Evolutionary conservation across 306 rosid genomes (phyloP), one percentile per base, ranked within the genome.

Genomic region (Leucaena leucocephala): DNA sequence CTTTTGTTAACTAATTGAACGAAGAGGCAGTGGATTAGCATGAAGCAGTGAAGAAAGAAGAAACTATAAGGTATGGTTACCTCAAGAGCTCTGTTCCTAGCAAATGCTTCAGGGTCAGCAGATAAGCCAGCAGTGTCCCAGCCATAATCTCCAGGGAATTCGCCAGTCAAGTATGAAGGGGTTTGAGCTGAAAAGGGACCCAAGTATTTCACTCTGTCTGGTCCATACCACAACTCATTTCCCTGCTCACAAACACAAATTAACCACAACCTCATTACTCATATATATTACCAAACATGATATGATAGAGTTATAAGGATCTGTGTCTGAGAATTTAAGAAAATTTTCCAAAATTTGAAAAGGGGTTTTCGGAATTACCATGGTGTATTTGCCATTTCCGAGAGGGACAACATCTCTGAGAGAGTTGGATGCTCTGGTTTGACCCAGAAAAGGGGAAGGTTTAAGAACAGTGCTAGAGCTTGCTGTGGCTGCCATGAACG

Each of bases 1-100:
- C 1, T 15, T 49, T 17, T 16, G 21, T 21, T 17, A 16, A 15
- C 3, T 16, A 50, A 22, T 58, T 10, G 6, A 4, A 57, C 36
- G 64, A 57, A 21, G 64, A 19, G 1, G 10, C 27, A 54, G 27
- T 0, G 11, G n/a, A 0, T n/a, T 8, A 7, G 35, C 35, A 21
- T 57, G 36, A 19, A 8, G 36, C 10, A 57, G 2, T 11, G 6
- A 27, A 57, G 55, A n/a, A 57, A 21, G 34, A 57, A 22, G 38
- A 22, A 22, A 5, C 0, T 2, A 46, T 11, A 52, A n/a, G 0
- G 19, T 6, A 3, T 27, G 38, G 21, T 5, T 15, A 88, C 97
- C 97, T 90, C 98, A 86, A 94, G 97, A 86, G 97, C 94, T 88
- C 93, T 86, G 87, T 94, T 94, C 82, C 72, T 94, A 74, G 93